Base-by-base conservation (phyloP, 2,329 filamentous ascomycete genomes). In the Septoria petroselini region DNA sequence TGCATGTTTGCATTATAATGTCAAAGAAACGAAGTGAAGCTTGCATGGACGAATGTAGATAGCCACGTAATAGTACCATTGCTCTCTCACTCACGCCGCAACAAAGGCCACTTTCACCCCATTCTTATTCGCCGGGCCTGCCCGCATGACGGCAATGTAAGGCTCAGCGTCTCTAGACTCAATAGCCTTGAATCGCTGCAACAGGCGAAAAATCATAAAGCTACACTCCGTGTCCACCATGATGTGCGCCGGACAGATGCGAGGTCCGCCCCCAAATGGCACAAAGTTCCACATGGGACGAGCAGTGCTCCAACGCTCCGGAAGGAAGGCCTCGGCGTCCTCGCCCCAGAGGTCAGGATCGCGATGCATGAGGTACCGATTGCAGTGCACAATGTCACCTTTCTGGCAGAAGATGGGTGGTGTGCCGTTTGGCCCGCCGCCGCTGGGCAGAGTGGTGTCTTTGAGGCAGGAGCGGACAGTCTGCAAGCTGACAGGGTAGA, bases 151-250 rank as follows among this genome's bases (percentile, higher is more conserved):
- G n/a, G n/a, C n/a, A n/a, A n/a, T n/a, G n/a, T n/a, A n/a, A n/a
- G n/a, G n/a, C n/a, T n/a, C n/a, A n/a, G n/a, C 58, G 55, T 61
- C 49, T 8, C 51, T 52, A 7, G 59, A 53, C 50, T 65, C 62
- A 25, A 70, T 59, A 1, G 30, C 55, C 7, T 84, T 80, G 64
- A 85, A 93, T 19, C 77, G 74, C 73, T 91, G 87, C 63, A 90
- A 79, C 58, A 91, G 63, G 41, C 86, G 74, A 21, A 84, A 82
- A 50, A 89, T 75, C 9, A 85, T 82, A 65, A 91, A 91, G 19
- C 73, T 73, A 73, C 86, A 86, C 73, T 91, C 85, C 0, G 85
- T 88, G 38, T 91, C 70, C 11, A 87, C 87, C 66, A 90, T 91
- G 68, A 91, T 85, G 74, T 91, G 62, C 3, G 62, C 62, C 19